These are phyloP conservation scores for Phaeodactylum tricornutum DNA, from an alignment of 108 stramenopile genomes.

Conservation along the genomic window DNA sequence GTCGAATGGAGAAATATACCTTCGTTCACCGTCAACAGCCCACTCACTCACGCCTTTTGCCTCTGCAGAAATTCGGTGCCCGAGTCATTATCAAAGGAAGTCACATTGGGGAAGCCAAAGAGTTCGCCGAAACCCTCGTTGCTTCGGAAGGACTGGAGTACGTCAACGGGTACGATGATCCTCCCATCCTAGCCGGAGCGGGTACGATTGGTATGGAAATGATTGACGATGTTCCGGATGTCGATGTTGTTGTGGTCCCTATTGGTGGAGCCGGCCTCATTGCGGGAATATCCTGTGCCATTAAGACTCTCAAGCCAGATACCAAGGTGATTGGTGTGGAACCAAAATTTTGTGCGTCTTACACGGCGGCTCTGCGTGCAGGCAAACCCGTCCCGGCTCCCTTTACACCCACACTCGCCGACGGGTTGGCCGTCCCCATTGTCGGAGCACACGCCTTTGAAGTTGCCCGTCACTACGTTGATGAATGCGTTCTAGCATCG, in stretches of 20 bases:
- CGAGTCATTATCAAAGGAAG: slow-evolving; percentile 84
- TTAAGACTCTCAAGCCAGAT: slow-evolving; percentile 89
- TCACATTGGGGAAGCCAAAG: slow-evolving; percentile 92
- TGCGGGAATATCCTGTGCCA: slow-evolving; percentile 86
- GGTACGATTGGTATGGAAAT: slow-evolving; percentile 98
- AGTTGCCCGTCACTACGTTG: slow-evolving; percentile 82
- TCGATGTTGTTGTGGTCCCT: slow-evolving; percentile 89
- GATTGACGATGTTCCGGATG: slow-evolving; percentile 88
- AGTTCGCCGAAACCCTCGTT: slow-evolving; percentile 55
- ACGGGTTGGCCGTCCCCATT: slow-evolving; percentile 91
- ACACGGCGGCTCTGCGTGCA: slow-evolving; percentile 80
- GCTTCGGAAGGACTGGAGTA: slow-evolving; percentile 58
- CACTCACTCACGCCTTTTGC: no score
- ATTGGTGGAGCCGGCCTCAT: slow-evolving; percentile 95
- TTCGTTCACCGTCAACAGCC: neutral
- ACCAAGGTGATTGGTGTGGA: slow-evolving; percentile 86
- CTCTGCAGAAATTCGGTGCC: slow-evolving; percentile 76
- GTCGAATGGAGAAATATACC: no score
- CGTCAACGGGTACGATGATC: slow-evolving; percentile 96
- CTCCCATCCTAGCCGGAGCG: slow-evolving; percentile 92
- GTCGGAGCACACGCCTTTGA: slow-evolving; percentile 90
- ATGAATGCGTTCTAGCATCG: slow-evolving; percentile 65
- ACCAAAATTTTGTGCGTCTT: slow-evolving; percentile 84
- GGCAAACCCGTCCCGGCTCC: slow-evolving; percentile 54
- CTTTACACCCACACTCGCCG: slow-evolving; percentile 83